Conservation (phyloP, 352 stramenopile species). For the Detonula confervacea region DNA sequence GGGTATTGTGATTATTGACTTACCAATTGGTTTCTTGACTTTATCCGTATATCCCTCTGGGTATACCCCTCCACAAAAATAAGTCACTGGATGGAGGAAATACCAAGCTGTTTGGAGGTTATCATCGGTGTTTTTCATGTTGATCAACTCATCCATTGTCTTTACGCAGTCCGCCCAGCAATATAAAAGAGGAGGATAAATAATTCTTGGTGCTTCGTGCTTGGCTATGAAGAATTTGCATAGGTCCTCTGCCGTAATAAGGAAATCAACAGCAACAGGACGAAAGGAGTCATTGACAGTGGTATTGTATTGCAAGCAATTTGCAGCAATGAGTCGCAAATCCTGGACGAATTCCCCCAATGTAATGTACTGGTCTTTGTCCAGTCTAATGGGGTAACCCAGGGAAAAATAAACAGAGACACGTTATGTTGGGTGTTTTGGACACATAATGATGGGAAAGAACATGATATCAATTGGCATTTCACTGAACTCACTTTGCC, state of each 20-base stretch:
- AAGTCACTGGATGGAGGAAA: constrained; percentile 77
- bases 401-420: too few relatives aligned
- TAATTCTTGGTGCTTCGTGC: constrained; percentile 35
- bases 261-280: constrained; percentile 57
- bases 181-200: constrained; percentile 75
- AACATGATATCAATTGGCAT: background rate
- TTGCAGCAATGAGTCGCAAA: constrained; percentile 78
- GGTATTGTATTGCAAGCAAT: constrained; percentile 85
- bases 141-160: constrained; percentile 67
- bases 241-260: constrained; percentile 65
- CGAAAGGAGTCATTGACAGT: constrained; percentile 66
- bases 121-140: constrained; percentile 72
- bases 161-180: constrained; percentile 77
- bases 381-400: constrained; percentile 57
- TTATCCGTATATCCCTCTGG: constrained; percentile 54
- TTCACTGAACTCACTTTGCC: constrained; percentile 56
- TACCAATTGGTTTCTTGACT: too few relatives aligned
- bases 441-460: background rate
- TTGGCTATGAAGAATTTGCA: constrained; percentile 74
- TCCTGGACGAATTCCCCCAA: constrained; percentile 75
- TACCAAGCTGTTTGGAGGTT: constrained; percentile 69
- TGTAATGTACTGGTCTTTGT: constrained; percentile 70
- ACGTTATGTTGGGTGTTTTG: background rate
- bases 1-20: too few relatives aligned
- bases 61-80: constrained; percentile 70